These are phyloP conservation scores for Dactylellina sp. DNA, from an alignment of 2,329 filamentous ascomycete species.

Conservation along the genomic window DNA sequence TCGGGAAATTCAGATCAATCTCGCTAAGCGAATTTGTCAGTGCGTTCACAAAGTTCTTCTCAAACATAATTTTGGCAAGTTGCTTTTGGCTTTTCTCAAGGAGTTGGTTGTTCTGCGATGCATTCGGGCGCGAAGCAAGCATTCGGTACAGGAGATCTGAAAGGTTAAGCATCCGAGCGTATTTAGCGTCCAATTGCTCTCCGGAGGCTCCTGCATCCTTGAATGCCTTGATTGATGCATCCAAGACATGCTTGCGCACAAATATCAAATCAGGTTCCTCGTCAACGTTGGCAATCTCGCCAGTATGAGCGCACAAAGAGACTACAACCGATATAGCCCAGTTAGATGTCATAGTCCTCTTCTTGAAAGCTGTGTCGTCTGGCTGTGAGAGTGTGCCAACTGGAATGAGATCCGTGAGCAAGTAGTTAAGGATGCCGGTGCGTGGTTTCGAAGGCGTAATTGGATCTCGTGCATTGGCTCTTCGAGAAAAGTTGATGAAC, in stretches of 20 bases:
- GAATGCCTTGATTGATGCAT: constrained; percentile 91
- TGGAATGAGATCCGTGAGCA: constrained; percentile 82
- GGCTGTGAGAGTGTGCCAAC: constrained; percentile 71
- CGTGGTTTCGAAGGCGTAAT: constrained; percentile 93
- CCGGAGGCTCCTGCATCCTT: constrained; percentile 83
- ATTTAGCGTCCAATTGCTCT: constrained; percentile 85
- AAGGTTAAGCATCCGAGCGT: constrained; percentile 85
- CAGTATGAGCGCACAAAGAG: constrained; percentile 86
- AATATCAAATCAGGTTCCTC: constrained; percentile 87
- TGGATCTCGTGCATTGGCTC: constrained; percentile 79
- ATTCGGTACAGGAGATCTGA: constrained; percentile 94
- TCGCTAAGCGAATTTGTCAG: constrained; percentile 93
- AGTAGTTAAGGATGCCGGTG: constrained; percentile 90
- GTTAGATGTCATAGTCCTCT: constrained; percentile 83
- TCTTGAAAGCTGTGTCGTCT: constrained; percentile 82
- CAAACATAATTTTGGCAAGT: constrained; percentile 94
- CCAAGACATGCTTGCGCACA: constrained; percentile 92
- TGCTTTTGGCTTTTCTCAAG: constrained; percentile 76
- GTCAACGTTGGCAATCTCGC: constrained; percentile 78
- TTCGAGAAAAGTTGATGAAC: constrained; percentile 98
- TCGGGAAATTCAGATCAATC: constrained; percentile 92
- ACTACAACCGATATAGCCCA: constrained; percentile 89
- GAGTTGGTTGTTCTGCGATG: constrained; percentile 60
- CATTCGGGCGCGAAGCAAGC: constrained; percentile 76
- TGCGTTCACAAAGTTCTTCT: constrained; percentile 92